Evolutionary conservation across 805 yeast genomes (phyloP), one percentile per base, ranked within the genome.

Genomic region (Zygoascus bituminiphila): DNA sequence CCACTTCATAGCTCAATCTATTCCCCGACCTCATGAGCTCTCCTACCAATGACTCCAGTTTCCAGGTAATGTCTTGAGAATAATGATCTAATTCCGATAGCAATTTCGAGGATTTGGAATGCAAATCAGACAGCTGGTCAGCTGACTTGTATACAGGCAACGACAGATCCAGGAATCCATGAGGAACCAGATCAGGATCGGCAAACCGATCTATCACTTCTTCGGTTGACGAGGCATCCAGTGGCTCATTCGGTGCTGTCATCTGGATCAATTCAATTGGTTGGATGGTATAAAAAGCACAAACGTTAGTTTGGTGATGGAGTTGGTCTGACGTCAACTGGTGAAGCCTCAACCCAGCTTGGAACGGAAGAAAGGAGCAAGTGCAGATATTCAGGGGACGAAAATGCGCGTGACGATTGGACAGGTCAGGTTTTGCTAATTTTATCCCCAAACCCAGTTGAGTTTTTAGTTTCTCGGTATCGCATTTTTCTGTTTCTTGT

Each of bases 1-100:
- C 67, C 24, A 62, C 54, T 48, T 65, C 67, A 51, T 65, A 64
- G 41, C 55, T 59, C 31, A 65, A 51, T 12, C 64, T 51, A 29
- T 57, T 57, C 31, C 58, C 60, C 39, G 61, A 50, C 33, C 54
- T 46, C 38, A 50, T 47, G 19, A 66, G 54, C 21, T 54, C 59
- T 8, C 48, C 51, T 6, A 65, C 55, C 19, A 57, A 44, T 14
- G 42, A 24, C 33, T 58, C 58, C 42, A 66, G 57, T 44, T 59
- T 57, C 49, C 52, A 52, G 10, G 62, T 59, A 15, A 65, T 50
- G 23, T 55, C 60, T 50, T 61, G 65, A 12, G 56, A 53, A 35
- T 59, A 51, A 21, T 55, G 53, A 42, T 66, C 68, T 25, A 66
- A 54, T 26, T 51, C 56, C 10, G 68, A 61, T 44, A 59, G 51